phyloP scores from a whole-genome alignment of 192 early-diverging fungal genomes.

The Rhizoclosmatium sp. region DNA sequence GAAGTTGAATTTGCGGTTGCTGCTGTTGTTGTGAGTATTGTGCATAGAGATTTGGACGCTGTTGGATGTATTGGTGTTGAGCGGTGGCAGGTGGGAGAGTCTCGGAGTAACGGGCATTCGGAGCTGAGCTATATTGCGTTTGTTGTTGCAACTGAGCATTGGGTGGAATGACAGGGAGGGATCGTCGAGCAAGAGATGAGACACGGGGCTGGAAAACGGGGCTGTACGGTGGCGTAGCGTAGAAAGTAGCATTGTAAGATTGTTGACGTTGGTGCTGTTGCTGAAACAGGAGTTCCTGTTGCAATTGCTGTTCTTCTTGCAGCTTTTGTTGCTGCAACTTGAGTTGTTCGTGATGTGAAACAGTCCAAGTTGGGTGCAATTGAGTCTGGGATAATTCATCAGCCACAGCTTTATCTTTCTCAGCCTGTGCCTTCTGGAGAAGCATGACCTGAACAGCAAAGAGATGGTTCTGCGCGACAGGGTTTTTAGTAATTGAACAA shows the following conservation, averaged over 20 bases:
- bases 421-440: background rate
- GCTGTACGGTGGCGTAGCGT: background rate
- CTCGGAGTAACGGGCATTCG: background rate
- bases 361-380: constrained; percentile 19
- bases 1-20: background rate
- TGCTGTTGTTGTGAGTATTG: background rate
- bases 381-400: constrained; percentile 15
- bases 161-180: constrained; percentile 12
- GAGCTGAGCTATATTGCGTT: background rate
- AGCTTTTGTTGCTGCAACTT: constrained; percentile 17
- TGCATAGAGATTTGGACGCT: background rate
- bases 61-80: background rate
- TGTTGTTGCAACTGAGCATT: background rate
- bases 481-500: too few species aligned
- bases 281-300: background rate
- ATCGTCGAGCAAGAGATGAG: constrained; percentile 11
- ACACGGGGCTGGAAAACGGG: constrained; percentile 19
- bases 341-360: background rate
- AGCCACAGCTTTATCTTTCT: background rate
- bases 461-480: background rate
- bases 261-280: constrained; percentile 11
- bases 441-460: background rate
- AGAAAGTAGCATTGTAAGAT: background rate
- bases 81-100: background rate
- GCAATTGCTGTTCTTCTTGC: constrained; percentile 13